phyloP scores from a whole-genome alignment of 2,329 filamentous ascomycete species.

The Penicillium olsonii region DNA sequence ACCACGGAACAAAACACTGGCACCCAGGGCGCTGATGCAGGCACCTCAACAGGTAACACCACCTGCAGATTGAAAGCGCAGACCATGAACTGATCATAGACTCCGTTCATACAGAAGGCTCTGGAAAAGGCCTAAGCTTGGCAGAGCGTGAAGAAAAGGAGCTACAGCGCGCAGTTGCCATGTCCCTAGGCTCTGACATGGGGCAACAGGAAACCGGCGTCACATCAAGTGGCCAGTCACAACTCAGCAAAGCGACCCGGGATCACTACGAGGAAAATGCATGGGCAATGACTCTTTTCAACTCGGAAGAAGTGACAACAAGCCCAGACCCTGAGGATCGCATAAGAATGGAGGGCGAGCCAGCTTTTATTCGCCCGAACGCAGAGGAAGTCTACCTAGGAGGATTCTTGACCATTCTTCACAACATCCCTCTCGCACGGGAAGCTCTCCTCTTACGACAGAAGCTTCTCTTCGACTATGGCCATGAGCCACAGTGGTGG shows the following conservation, averaged over 20 bases:
- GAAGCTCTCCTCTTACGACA: conserved; percentile 57
- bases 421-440: conserved; percentile 60
- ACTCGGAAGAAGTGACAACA: conserved; percentile 55
- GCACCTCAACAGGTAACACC: conserved; percentile 29
- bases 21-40: conserved; percentile 26
- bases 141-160: conserved; percentile 49
- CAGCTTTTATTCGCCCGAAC: conserved; percentile 60
- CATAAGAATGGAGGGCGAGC: conserved; percentile 51
- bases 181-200: conserved; percentile 46
- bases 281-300: conserved; percentile 59
- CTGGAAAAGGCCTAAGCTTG: conserved; percentile 37
- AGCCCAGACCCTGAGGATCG: conserved; percentile 55
- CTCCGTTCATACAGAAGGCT: conserved; percentile 14
- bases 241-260: conserved; percentile 58
- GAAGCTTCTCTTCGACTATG: conserved; percentile 52
- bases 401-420: conserved; percentile 62
- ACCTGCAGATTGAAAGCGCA: conserved; percentile 17
- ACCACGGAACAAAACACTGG: conserved; percentile 22
- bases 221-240: conserved; percentile 37
- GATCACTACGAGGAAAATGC: conserved; percentile 55
- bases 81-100: conserved; percentile 18
- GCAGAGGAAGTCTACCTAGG: conserved; percentile 57
- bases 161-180: conserved; percentile 48
- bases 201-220: conserved; percentile 59
- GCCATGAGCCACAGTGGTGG: conserved; percentile 63